These are phyloP conservation scores for Pichia sp. DNA, from an alignment of 1,139 yeast genomes.

Conservation along the genomic window DNA sequence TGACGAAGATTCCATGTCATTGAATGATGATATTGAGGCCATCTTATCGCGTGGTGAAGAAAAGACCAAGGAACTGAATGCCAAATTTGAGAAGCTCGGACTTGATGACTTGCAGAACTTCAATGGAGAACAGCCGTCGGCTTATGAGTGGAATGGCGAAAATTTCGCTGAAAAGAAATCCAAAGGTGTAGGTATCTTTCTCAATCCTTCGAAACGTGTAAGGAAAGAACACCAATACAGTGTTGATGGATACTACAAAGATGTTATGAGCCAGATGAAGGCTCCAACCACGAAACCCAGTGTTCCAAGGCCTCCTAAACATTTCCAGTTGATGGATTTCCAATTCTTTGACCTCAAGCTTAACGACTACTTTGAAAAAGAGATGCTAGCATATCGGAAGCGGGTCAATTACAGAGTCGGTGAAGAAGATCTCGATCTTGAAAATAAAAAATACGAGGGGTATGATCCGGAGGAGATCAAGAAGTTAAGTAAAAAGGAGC, in stretches of 20 bases:
- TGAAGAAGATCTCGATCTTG: slow-evolving; percentile 38
- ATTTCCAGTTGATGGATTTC: slow-evolving; percentile 72
- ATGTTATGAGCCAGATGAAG: slow-evolving; percentile 52
- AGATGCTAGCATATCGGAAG: slow-evolving; percentile 70
- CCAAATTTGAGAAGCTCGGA: slow-evolving; percentile 78
- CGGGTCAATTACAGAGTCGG: slow-evolving; percentile 64
- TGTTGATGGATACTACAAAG: slow-evolving; percentile 83
- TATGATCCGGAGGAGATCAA: slow-evolving; percentile 45
- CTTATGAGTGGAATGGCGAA: slow-evolving; percentile 97
- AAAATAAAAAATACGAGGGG: slow-evolving; percentile 45
- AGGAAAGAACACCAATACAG: slow-evolving; percentile 86
- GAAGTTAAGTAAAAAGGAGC: slow-evolving; percentile 32
- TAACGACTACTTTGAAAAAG: slow-evolving; percentile 64
- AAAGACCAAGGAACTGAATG: slow-evolving; percentile 71
- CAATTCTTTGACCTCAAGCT: slow-evolving; percentile 78
- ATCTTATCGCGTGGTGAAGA: slow-evolving; percentile 75
- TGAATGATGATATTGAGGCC: slow-evolving; percentile 63
- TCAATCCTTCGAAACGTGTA: slow-evolving; percentile 85
- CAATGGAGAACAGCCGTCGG: slow-evolving; percentile 66
- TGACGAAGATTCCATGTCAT: slow-evolving; percentile 32
- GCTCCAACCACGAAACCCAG: slow-evolving; percentile 38
- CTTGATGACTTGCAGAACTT: slow-evolving; percentile 89
- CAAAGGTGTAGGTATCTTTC: slow-evolving; percentile 59
- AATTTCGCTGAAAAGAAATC: slow-evolving; percentile 73
- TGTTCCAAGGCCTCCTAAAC: slow-evolving; percentile 69